Evolutionary conservation across 73 alveolate species (phyloP).

Genomic region (Halteria grandinella): DNA sequence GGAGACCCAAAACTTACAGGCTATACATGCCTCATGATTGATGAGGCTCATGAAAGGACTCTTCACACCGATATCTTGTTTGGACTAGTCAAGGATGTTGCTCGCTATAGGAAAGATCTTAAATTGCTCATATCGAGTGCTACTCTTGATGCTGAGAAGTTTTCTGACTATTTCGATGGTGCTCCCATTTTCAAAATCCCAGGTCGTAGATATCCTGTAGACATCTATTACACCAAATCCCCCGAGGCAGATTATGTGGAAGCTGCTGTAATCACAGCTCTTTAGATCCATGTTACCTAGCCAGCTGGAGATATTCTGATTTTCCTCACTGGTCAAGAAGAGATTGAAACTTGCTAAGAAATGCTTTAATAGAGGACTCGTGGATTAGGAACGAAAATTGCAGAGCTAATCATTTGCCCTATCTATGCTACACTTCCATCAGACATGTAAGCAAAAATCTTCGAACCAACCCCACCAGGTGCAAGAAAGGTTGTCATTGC

Average conservation of each 20-base stretch:
- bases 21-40: conserved; percentile 92
- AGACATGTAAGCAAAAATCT: conserved; percentile 98
- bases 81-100: conserved; percentile 89
- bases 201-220: conserved; percentile 98
- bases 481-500: conserved; percentile 97
- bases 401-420: conserved; percentile 95
- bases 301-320: conserved; percentile 99
- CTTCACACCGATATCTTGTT: conserved; percentile 99
- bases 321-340: conserved; percentile 99
- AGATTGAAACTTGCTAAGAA: conserved; percentile 98
- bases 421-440: conserved; percentile 98
- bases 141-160: conserved; percentile 98
- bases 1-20: conserved; percentile 81
- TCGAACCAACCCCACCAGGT: conserved; percentile 98
- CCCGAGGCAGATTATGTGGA: conserved; percentile 99
- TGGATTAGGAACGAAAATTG: conserved; percentile 95
- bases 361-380: conserved; percentile 91
- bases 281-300: conserved; percentile 98
- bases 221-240: conserved; percentile 94
- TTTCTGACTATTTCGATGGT: conserved; percentile 95
- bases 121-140: conserved; percentile 98
- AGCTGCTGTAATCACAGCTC: conserved; percentile 97
- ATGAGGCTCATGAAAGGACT: conserved; percentile 99
- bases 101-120: conserved; percentile 89
- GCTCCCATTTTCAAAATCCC: conserved; percentile 98